Base-by-base conservation (phyloP, 805 yeast species). In the Barnettozyma wickerhamii region DNA sequence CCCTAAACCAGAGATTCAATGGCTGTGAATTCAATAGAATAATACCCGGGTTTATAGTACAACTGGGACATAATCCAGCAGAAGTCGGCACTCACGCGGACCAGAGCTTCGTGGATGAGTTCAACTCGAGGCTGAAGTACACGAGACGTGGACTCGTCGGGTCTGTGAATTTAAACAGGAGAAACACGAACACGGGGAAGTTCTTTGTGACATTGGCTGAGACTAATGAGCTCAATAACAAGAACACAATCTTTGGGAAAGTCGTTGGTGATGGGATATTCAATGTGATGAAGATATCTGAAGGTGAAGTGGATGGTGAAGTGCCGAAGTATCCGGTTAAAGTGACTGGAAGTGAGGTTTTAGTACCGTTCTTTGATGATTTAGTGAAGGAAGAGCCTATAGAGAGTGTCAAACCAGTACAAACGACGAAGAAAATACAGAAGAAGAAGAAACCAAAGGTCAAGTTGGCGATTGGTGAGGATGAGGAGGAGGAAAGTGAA, bases 261-360 rank as follows among this genome's bases (percentile, higher is more conserved):
- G 63, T 81, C 12, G 70, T 71, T 3, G 85, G 77, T 4, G 75
- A 75, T 26, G 64, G 81, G 0, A 66, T 77, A 5, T 84, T 68
- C 60, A 74, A 66, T 23, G 71, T 78, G 12, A 56, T 72, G 27
- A 64, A 66, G 35, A 77, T 82, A 5, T 56, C 66, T 4, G 74
- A 72, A 30, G 64, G 71, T 12, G 83, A 77, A 47, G 40, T 69
- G 32, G 66, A 65, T 21, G 67, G 57, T 5, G 69, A 63, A 21
- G 50, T 55, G 15, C 84, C 82, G 1, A 30, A 75, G 10, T 79
- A 69, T 49, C 85, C 87, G 0, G 70, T 74, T 0, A 54, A 42
- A 19, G 66, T 83, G 13, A 52, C 50, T 2, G 58, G 53, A 3
- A 53, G 66, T 6, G 70, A 67, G 38, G 69, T 80, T 2, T 52